Conservation (phyloP, 139 green algal genomes). For the Mychonastes homosphaera region DNA sequence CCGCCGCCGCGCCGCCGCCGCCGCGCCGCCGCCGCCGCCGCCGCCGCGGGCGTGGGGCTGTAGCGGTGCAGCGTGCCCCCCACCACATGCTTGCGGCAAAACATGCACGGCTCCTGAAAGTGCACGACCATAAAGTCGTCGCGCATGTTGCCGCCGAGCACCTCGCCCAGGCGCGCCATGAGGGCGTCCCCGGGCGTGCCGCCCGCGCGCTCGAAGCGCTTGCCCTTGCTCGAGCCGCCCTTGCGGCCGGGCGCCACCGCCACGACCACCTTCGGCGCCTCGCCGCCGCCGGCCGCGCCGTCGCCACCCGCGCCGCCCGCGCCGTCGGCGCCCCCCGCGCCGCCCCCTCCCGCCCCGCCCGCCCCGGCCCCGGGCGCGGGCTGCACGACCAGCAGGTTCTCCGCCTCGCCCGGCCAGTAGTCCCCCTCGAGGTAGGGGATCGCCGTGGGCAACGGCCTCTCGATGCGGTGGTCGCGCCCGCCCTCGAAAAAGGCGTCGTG, state of each 20-base stretch:
- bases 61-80: slow-evolving; percentile 5
- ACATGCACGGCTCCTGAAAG: slow-evolving; percentile 78
- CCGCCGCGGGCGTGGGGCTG: background rate
- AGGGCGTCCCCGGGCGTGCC: slow-evolving; percentile 58
- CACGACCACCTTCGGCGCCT: slow-evolving; percentile 23
- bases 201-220: slow-evolving; percentile 44
- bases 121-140: slow-evolving; percentile 99
- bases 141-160: slow-evolving; percentile 78
- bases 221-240: slow-evolving; percentile 55
- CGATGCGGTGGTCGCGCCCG: slow-evolving; percentile 63
- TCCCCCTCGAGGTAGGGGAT: slow-evolving; percentile 98
- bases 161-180: slow-evolving; percentile 68
- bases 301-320: slow-evolving; percentile 14
- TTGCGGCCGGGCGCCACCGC: slow-evolving; percentile 15
- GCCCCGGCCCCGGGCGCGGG: background rate
- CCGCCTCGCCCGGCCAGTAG: slow-evolving; percentile 90
- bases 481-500: slow-evolving; percentile 90
- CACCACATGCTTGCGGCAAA: slow-evolving; percentile 52
- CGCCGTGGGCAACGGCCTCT: slow-evolving; percentile 38
- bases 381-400: slow-evolving; percentile 51
- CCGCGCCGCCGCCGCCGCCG: background rate
- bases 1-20: background rate
- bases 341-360: background rate
- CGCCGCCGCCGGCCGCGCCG: background rate
- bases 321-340: background rate